These are phyloP conservation scores for Entophlyctis luteolus DNA, from an alignment of 192 early-diverging fungal species.

Conservation along the genomic window DNA sequence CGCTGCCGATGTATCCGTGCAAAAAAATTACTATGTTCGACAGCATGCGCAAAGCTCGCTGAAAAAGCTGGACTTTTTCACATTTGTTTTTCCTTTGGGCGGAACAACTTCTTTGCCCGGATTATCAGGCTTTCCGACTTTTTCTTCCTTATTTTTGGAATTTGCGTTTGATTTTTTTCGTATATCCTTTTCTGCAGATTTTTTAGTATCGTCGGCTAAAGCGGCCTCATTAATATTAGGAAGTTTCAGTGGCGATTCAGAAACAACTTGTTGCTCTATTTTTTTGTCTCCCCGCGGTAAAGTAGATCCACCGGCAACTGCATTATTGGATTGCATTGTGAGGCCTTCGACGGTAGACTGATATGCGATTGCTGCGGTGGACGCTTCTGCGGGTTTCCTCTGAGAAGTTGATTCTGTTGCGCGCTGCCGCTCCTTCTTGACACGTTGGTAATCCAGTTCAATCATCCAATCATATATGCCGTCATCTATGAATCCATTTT, in stretches of 20 bases:
- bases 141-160: not conserved
- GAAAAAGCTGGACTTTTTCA: not conserved
- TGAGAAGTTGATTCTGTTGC: conserved; percentile 36
- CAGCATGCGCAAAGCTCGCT: too few species aligned
- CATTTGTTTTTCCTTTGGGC: not conserved
- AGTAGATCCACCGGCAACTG: not conserved
- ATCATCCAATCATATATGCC: conserved; percentile 92
- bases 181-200: not conserved
- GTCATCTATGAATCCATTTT: conserved; percentile 77
- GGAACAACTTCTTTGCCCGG: not conserved
- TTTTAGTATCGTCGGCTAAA: not conserved
- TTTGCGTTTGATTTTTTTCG: not conserved
- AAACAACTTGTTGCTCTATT: not conserved
- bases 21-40: too few species aligned
- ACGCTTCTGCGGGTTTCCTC: conserved; percentile 2
- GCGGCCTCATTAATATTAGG: not conserved
- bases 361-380: conserved; percentile 11
- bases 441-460: conserved; percentile 50
- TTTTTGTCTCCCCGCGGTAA: not conserved
- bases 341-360: not conserved
- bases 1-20: too few species aligned
- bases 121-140: not conserved
- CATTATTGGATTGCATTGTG: not conserved
- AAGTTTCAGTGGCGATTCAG: too few species aligned
- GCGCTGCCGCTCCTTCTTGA: conserved; percentile 39